phyloP scores from a whole-genome alignment of 148 eudicot species.

The Mesembryanthemum crystallinum region DNA sequence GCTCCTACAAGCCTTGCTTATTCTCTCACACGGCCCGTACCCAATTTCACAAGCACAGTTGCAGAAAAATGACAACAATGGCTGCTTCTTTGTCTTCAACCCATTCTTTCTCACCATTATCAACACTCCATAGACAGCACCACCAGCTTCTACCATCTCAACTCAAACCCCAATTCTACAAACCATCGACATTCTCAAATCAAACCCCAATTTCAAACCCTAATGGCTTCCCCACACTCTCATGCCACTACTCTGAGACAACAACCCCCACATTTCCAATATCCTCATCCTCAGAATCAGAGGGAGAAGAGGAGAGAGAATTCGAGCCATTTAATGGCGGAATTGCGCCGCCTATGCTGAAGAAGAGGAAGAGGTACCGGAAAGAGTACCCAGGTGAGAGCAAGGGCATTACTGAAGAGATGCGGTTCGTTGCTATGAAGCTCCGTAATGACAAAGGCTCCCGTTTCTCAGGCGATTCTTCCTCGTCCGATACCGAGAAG shows the following conservation, averaged over 20 bases:
- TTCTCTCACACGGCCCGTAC: neutral
- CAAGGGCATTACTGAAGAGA: conserved; percentile 76
- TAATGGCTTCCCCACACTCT: conserved; percentile 6
- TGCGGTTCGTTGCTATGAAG: conserved; percentile 94
- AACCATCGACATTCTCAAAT: neutral
- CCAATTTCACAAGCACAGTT: neutral
- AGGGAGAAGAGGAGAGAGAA: neutral
- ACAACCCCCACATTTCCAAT: neutral
- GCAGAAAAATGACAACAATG: conserved; percentile 7
- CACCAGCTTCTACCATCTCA: neutral
- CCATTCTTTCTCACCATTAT: conserved; percentile 16
- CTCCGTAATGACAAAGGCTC: conserved; percentile 49
- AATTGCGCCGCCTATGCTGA: conserved; percentile 42
- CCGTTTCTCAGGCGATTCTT: neutral
- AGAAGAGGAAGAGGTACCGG: conserved; percentile 58
- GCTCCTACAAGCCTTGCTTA: no score
- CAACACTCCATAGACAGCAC: neutral
- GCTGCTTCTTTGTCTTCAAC: conserved; percentile 11
- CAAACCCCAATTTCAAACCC: conserved; percentile 4
- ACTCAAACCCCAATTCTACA: neutral
- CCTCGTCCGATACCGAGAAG: conserved; percentile 11
- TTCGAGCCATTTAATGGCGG: neutral
- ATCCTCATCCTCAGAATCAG: neutral
- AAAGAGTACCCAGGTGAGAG: conserved; percentile 79
- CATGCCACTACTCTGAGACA: neutral